These are phyloP conservation scores for Hypholoma sublateritium DNA, from an alignment of 768 basidiomycete genomes.

Conservation along the genomic window DNA sequence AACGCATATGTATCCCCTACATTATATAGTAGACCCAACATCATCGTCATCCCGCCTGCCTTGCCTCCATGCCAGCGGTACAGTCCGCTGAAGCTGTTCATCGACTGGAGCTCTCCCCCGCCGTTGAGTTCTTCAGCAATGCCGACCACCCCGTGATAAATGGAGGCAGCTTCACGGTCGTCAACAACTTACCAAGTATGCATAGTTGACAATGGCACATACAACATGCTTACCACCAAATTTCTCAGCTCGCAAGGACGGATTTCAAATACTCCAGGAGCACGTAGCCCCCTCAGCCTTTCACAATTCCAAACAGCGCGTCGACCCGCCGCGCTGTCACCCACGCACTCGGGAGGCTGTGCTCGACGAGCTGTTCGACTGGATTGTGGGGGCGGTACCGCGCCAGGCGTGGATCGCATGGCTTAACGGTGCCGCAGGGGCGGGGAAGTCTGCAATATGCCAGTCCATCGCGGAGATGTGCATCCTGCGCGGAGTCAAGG, in stretches of 20 bases:
- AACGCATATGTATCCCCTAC: too few species aligned
- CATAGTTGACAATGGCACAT: too few species aligned
- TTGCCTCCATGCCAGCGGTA: too few species aligned
- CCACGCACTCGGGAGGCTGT: slow-evolving; percentile 14
- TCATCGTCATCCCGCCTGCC: too few species aligned
- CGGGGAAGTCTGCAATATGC: slow-evolving; percentile 18
- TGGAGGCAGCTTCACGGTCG: too few species aligned
- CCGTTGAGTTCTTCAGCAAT: too few species aligned
- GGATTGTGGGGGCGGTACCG: slow-evolving; percentile 3
- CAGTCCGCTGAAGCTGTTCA: too few species aligned
- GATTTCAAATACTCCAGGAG: slow-evolving; percentile 4
- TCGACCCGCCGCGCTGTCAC: slow-evolving; percentile 15
- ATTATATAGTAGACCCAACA: too few species aligned
- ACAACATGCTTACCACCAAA: neutral
- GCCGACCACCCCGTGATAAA: too few species aligned
- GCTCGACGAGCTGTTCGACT: slow-evolving; percentile 15
- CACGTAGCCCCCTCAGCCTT: slow-evolving; percentile 11
- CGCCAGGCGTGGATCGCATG: slow-evolving; percentile 5
- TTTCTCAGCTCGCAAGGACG: neutral
- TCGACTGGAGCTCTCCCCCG: too few species aligned
- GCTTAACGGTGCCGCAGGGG: slow-evolving; percentile 14
- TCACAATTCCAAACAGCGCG: slow-evolving; percentile 14
- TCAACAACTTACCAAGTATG: too few species aligned
- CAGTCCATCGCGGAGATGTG: slow-evolving; percentile 17
- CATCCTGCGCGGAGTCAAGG: neutral